phyloP scores from a whole-genome alignment of 1,139 yeast species.

The Lodderomyces parapsilosis region DNA sequence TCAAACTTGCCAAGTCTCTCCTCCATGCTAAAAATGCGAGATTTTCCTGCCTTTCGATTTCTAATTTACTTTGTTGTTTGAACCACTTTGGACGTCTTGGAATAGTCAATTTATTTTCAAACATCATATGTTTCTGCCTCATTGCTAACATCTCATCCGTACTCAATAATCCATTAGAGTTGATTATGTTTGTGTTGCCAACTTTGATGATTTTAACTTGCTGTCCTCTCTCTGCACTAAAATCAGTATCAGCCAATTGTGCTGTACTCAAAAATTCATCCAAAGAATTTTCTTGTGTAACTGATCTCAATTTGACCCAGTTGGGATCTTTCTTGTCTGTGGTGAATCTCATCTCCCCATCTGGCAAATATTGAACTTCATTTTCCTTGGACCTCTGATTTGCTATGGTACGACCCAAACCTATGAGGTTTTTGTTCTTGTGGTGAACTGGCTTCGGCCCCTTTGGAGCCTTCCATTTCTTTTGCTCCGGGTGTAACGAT shows the following conservation, averaged over 20 bases:
- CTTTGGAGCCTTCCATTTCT: slow-evolving; percentile 67
- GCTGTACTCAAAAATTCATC: slow-evolving; percentile 96
- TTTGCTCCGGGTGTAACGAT: slow-evolving; percentile 46
- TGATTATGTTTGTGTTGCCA: slow-evolving; percentile 56
- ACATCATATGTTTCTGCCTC: slow-evolving; percentile 65
- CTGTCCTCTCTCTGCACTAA: slow-evolving; percentile 84
- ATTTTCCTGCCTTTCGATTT: slow-evolving; percentile 85
- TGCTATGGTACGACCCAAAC: slow-evolving; percentile 81
- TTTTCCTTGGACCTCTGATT: slow-evolving; percentile 72
- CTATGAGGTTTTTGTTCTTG: slow-evolving; percentile 79
- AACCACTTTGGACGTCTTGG: slow-evolving; percentile 94
- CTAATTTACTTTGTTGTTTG: slow-evolving; percentile 64
- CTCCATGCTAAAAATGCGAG: slow-evolving; percentile 94
- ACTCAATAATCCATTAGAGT: slow-evolving; percentile 52
- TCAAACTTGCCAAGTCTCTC: slow-evolving; percentile 78
- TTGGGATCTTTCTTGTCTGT: slow-evolving; percentile 81
- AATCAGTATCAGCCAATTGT: slow-evolving; percentile 92
- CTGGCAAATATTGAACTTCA: slow-evolving; percentile 69
- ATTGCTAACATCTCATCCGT: slow-evolving; percentile 66
- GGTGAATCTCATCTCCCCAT: slow-evolving; percentile 81
- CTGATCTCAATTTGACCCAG: slow-evolving; percentile 89
- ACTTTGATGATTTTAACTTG: slow-evolving; percentile 83
- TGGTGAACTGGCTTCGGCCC: slow-evolving; percentile 90
- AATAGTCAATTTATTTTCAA: slow-evolving; percentile 80
- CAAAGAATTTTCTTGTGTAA: slow-evolving; percentile 89